These are phyloP conservation scores for Colletotrichum simmondsii DNA, from an alignment of 2,329 filamentous ascomycete species.

Conservation along the genomic window DNA sequence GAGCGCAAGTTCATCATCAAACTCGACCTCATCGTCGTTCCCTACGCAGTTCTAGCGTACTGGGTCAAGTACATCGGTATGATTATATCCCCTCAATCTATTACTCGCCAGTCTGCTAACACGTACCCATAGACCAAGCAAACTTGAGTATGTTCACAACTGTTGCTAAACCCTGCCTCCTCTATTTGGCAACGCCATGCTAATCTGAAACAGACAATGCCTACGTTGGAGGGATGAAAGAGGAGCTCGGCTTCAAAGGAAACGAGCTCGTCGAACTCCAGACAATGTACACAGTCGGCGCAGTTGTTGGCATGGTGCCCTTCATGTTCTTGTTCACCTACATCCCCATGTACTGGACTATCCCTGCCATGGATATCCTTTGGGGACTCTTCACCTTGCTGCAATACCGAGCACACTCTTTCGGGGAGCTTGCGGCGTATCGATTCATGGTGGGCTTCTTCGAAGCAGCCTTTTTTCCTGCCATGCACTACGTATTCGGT, in stretches of 20 bases:
- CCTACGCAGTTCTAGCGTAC: constrained; percentile 44
- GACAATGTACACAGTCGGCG: constrained; percentile 40
- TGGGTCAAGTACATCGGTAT: constrained; percentile 41
- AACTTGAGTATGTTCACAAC: constrained; percentile 40
- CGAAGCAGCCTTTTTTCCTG: constrained; percentile 45
- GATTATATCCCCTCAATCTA: neutral
- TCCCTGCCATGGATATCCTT: constrained; percentile 51
- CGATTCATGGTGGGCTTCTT: constrained; percentile 49
- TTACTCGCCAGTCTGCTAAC: neutral
- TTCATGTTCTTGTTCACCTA: constrained; percentile 43
- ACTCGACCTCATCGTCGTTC: constrained; percentile 51
- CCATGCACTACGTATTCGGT: constrained; percentile 52
- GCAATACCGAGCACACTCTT: constrained; percentile 38
- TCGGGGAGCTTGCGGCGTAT: constrained; percentile 34
- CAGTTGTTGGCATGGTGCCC: constrained; percentile 41
- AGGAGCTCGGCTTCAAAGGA: constrained; percentile 39
- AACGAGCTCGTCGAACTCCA: constrained; percentile 41
- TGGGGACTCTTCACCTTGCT: constrained; percentile 69
- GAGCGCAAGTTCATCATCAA: constrained; percentile 54
- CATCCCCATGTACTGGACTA: constrained; percentile 42
- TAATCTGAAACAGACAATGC: constrained; percentile 51
- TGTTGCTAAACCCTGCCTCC: no score
- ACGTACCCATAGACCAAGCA: constrained; percentile 32
- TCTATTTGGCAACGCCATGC: constrained; percentile 42
- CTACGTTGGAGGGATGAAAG: constrained; percentile 42